Evolutionary conservation across 1,284 basidiomycete species (phyloP).

Genomic region (Mycosarcoma mackinlayi): DNA sequence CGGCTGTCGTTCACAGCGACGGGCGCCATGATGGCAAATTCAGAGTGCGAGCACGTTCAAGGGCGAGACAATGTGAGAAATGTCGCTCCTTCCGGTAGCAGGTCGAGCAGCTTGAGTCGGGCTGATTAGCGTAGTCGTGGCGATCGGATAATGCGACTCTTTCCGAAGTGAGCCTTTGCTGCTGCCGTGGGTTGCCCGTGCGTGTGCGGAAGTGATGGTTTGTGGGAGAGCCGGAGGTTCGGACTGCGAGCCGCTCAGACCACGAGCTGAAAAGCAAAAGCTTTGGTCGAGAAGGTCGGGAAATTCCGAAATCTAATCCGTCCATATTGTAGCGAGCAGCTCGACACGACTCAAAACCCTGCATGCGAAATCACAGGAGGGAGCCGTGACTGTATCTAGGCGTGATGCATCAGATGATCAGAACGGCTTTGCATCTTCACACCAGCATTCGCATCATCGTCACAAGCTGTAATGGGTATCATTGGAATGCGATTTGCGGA

Average conservation of each 20-base stretch:
- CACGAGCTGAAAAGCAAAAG: background rate
- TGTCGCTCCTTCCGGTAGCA: too few relatives aligned
- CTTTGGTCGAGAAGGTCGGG: conserved; percentile 5
- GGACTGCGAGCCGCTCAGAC: conserved; percentile 1
- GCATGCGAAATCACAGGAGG: too few relatives aligned
- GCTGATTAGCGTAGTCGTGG: too few relatives aligned
- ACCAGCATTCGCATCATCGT: too few relatives aligned
- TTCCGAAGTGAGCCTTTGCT: too few relatives aligned
- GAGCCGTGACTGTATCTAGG: too few relatives aligned
- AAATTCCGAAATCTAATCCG: conserved; percentile 38
- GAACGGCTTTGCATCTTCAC: too few relatives aligned
- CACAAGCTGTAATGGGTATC: conserved; percentile 19
- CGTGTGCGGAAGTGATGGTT: background rate
- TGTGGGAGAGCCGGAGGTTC: background rate
- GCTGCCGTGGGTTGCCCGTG: background rate
- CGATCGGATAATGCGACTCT: too few relatives aligned
- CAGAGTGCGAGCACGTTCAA: too few relatives aligned
- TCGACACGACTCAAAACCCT: conserved; percentile 2
- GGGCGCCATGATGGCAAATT: conserved; percentile 39
- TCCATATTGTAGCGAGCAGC: conserved; percentile 1
- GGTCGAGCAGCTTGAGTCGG: too few relatives aligned
- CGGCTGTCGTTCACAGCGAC: conserved; percentile 39
- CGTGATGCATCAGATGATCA: too few relatives aligned
- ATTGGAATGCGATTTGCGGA: conserved; percentile 1
- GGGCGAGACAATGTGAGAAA: too few relatives aligned